These are phyloP conservation scores for Meyerozyma smithsonii DNA, from an alignment of 1,139 yeast species.

Conservation along the genomic window DNA sequence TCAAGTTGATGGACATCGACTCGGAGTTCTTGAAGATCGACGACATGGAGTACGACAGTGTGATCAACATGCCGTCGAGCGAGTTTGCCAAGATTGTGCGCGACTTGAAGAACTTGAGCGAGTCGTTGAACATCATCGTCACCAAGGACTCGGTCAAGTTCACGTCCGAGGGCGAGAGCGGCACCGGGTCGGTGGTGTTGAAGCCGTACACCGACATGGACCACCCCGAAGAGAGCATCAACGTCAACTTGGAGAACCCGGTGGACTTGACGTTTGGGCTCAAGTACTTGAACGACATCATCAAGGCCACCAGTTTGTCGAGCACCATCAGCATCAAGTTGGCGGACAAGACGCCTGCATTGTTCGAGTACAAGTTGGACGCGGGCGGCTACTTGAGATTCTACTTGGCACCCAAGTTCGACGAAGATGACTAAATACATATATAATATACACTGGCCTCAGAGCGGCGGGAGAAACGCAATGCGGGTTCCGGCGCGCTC, in stretches of 20 bases:
- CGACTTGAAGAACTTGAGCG: conserved; percentile 81
- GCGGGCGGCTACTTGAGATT: conserved; percentile 88
- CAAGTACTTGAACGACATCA: conserved; percentile 83
- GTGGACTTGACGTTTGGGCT: conserved; percentile 89
- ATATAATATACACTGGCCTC: neutral
- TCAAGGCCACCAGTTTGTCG: conserved; percentile 83
- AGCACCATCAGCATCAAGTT: conserved; percentile 75
- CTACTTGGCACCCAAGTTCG: conserved; percentile 96
- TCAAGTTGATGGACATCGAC: conserved; percentile 94
- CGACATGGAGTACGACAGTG: conserved; percentile 87
- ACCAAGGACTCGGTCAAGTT: conserved; percentile 92
- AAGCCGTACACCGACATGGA: conserved; percentile 83
- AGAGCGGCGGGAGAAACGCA: conserved; percentile 24
- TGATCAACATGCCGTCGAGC: conserved; percentile 78
- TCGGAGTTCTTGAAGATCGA: conserved; percentile 92
- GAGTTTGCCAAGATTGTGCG: conserved; percentile 90
- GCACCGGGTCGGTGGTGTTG: conserved; percentile 80
- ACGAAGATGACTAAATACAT: conserved; percentile 67
- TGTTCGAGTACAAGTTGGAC: conserved; percentile 87
- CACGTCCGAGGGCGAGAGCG: conserved; percentile 87
- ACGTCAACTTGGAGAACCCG: conserved; percentile 78
- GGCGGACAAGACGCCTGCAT: conserved; percentile 89
- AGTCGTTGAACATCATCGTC: conserved; percentile 79
- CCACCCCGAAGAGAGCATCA: conserved; percentile 69
- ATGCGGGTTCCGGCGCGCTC: conserved; percentile 27